These are phyloP conservation scores for Didymosphaeria variabile DNA, from an alignment of 2,329 filamentous ascomycete species.

Conservation along the genomic window DNA sequence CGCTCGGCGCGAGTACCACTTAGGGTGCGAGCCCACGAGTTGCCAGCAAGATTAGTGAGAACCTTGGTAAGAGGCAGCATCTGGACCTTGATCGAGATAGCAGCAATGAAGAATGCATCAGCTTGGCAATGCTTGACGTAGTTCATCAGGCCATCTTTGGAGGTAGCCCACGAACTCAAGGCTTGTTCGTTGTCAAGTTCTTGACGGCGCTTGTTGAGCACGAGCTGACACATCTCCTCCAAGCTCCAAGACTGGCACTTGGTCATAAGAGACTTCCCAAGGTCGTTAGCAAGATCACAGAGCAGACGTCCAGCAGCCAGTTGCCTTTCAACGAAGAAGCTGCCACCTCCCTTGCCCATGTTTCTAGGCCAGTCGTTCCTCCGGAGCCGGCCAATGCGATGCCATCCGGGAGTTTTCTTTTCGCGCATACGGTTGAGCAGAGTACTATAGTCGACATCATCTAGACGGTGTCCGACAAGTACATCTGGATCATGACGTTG, in stretches of 20 bases:
- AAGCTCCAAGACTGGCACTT: constrained; percentile 98
- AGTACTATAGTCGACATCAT: constrained; percentile 95
- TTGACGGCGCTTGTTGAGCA: constrained; percentile 78
- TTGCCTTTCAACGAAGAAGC: constrained; percentile 92
- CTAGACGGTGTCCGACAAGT: constrained; percentile 91
- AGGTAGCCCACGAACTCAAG: constrained; percentile 84
- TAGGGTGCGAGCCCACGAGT: constrained; percentile 96
- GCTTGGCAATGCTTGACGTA: constrained; percentile 94
- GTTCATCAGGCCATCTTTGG: constrained; percentile 87
- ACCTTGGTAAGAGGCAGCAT: constrained; percentile 94
- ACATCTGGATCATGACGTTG: constrained; percentile 92
- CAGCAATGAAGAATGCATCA: constrained; percentile 95
- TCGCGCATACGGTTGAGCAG: constrained; percentile 86
- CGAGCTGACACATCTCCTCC: constrained; percentile 95
- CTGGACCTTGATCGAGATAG: constrained; percentile 86
- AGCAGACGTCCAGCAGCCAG: constrained; percentile 87
- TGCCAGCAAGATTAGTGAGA: constrained; percentile 93
- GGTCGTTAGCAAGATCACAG: constrained; percentile 94
- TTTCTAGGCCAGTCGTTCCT: constrained; percentile 86
- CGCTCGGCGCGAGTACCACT: constrained; percentile 96
- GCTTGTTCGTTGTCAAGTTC: constrained; percentile 91
- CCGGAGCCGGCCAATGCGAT: constrained; percentile 86
- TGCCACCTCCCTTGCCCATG: constrained; percentile 84
- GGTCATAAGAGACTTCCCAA: constrained; percentile 95
- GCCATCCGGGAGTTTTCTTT: constrained; percentile 93